Conservation (phyloP, 2,329 filamentous ascomycete genomes). For the Peltaster fructicola region DNA sequence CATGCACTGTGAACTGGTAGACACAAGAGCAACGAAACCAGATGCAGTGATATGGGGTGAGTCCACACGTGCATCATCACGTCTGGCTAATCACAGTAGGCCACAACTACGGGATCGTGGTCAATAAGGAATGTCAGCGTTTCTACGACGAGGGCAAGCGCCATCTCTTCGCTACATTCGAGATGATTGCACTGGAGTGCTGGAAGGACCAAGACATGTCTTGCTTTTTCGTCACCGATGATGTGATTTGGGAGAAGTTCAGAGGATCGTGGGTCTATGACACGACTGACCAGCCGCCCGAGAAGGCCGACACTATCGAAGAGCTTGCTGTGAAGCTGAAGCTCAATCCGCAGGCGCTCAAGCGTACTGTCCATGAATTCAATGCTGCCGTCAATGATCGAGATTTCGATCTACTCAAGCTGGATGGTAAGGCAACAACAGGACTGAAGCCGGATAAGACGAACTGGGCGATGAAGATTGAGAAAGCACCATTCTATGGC, state of each 20-base stretch:
- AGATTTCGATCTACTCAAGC: slow-evolving; percentile 24
- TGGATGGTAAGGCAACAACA: slow-evolving; percentile 23
- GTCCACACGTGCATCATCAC: too few relatives aligned
- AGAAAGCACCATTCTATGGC: slow-evolving; percentile 22
- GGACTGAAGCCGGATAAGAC: slow-evolving; percentile 22
- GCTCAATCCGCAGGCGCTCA: slow-evolving; percentile 19
- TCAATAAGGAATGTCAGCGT: slow-evolving; percentile 29
- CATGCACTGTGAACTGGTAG: slow-evolving; percentile 27
- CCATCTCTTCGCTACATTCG: slow-evolving; percentile 30
- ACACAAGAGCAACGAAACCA: slow-evolving; percentile 24
- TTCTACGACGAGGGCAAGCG: slow-evolving; percentile 98
- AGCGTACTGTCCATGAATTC: slow-evolving; percentile 23
- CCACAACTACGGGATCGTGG: slow-evolving; percentile 28
- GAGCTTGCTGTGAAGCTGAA: slow-evolving; percentile 23
- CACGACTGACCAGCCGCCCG: slow-evolving; percentile 24
- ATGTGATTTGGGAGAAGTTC: slow-evolving; percentile 25
- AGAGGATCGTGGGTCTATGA: slow-evolving; percentile 27
- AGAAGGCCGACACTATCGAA: slow-evolving; percentile 23
- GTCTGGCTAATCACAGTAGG: slow-evolving; percentile 8
- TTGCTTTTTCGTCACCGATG: slow-evolving; percentile 25
- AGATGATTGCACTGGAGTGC: slow-evolving; percentile 25
- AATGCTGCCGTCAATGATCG: slow-evolving; percentile 24
- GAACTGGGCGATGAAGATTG: slow-evolving; percentile 25
- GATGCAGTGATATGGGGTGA: slow-evolving; percentile 23
- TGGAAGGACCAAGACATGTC: slow-evolving; percentile 25